Conservation (phyloP, 345 rosid genomes). For the Eucalyptus decipiens region DNA sequence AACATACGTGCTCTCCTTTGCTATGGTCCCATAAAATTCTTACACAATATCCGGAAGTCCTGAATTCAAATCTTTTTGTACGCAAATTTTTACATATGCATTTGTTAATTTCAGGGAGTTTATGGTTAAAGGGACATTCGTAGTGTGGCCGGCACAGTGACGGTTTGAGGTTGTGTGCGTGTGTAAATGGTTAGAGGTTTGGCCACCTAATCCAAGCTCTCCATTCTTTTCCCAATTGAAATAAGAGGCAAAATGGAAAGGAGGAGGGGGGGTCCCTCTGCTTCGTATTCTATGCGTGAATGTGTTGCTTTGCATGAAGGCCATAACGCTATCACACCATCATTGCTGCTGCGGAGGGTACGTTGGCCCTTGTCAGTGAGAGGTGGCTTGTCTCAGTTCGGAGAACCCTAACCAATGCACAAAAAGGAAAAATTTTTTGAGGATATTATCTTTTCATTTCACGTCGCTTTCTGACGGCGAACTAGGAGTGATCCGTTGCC, state of each 20-base stretch:
- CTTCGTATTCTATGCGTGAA: neutral
- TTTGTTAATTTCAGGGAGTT: neutral
- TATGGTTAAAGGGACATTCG: neutral
- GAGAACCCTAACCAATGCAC: neutral
- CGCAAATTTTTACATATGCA: accelerated
- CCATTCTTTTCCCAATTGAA: neutral
- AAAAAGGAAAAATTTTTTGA: neutral
- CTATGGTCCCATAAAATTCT: too few relatives aligned
- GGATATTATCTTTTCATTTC: neutral
- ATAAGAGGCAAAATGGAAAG: neutral
- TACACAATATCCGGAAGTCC: accelerated
- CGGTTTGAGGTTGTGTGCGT: neutral
- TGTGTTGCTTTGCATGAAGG: neutral
- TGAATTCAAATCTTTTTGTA: too few relatives aligned
- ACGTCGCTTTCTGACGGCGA: neutral
- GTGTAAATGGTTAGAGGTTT: neutral
- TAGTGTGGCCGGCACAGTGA: neutral
- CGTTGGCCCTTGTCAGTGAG: neutral
- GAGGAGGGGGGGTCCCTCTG: neutral
- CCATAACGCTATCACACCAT: neutral
- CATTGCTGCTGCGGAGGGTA: neutral
- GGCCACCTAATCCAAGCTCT: neutral
- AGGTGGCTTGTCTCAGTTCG: neutral
- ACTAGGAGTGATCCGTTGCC: neutral
- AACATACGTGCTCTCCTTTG: too few relatives aligned